Conservation (phyloP, 2,329 filamentous ascomycete genomes). For the Neofusicoccum kwambonambiense region DNA sequence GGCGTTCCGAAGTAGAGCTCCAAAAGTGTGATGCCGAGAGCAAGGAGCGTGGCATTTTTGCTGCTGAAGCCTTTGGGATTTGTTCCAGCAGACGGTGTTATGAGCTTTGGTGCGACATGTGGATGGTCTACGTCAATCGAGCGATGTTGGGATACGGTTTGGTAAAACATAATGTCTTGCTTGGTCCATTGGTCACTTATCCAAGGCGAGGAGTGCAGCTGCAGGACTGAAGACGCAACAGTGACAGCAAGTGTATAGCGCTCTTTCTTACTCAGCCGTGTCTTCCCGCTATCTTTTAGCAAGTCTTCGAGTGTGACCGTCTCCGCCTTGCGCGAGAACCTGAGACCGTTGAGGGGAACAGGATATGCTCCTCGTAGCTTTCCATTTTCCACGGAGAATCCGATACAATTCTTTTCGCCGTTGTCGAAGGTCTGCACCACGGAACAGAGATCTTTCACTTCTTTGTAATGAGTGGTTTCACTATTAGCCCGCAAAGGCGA, state of each 20-base stretch:
- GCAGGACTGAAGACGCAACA: slow-evolving; percentile 35
- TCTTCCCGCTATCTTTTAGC: slow-evolving; percentile 27
- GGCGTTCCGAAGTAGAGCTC: slow-evolving; percentile 39
- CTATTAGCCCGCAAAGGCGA: neutral
- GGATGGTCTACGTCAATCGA: slow-evolving; percentile 33
- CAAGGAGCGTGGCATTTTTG: slow-evolving; percentile 36
- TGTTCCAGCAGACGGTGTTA: slow-evolving; percentile 17
- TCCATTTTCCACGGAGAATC: slow-evolving; percentile 34
- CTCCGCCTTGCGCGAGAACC: slow-evolving; percentile 20
- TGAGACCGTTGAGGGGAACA: slow-evolving; percentile 19
- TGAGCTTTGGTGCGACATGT: slow-evolving; percentile 28
- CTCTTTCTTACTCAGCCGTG: slow-evolving; percentile 32
- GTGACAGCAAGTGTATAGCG: slow-evolving; percentile 37
- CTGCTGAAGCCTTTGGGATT: slow-evolving; percentile 26
- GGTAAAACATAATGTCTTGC: slow-evolving; percentile 35
- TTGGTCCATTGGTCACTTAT: slow-evolving; percentile 34
- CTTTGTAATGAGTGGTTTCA: slow-evolving; percentile 20
- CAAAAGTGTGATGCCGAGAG: slow-evolving; percentile 34
- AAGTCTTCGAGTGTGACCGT: slow-evolving; percentile 34
- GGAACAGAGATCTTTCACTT: slow-evolving; percentile 30
- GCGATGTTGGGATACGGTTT: slow-evolving; percentile 21
- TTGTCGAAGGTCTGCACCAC: neutral
- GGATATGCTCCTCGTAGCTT: slow-evolving; percentile 31
- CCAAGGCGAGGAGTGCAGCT: slow-evolving; percentile 38
- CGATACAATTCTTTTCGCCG: slow-evolving; percentile 26